A percentile compares a stretch with the other conserved stretches of the same genome.
Evolutionary conservation across 2,329 filamentous ascomycete species (phyloP).

Genomic region (Geosmithia morbida): DNA sequence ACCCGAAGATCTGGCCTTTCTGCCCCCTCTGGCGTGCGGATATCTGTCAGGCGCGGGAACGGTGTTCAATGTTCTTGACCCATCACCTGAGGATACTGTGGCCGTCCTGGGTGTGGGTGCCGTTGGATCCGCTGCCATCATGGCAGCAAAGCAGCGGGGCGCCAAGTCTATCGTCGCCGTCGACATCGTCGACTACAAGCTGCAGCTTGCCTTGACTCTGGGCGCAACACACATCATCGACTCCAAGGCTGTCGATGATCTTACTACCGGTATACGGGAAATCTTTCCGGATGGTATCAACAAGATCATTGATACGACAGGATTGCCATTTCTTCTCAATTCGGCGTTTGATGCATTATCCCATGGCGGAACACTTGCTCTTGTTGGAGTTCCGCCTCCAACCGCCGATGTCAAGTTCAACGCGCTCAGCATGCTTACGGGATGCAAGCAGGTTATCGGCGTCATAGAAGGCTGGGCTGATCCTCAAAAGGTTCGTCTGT

Average conservation of each 20-base stretch:
- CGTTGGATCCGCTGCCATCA: conserved; percentile 18
- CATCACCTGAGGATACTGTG: conserved; percentile 10
- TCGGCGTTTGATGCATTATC: conserved; percentile 8
- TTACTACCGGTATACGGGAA: conserved; percentile 10
- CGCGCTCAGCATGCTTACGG: conserved; percentile 8
- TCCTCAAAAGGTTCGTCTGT: conserved; percentile 4
- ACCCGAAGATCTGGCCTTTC: conserved; percentile 8
- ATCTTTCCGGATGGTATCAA: conserved; percentile 9
- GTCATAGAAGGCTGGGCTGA: conserved; percentile 10
- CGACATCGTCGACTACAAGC: conserved; percentile 11
- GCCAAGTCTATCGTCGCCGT: conserved; percentile 14
- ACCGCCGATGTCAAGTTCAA: conserved; percentile 7
- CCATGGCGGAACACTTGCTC: conserved; percentile 11
- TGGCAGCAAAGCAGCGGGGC: conserved; percentile 13
- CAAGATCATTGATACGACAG: conserved; percentile 13
- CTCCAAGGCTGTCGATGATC: conserved; percentile 7
- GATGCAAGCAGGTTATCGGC: conserved; percentile 11
- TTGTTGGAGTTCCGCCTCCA: conserved; percentile 11
- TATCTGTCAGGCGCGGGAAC: conserved; percentile 21
- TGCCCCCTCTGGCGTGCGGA: conserved; percentile 17
- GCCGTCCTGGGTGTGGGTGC: conserved; percentile 18
- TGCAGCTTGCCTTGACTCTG: conserved; percentile 13
- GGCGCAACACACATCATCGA: conserved; percentile 18
- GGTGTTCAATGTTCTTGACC: conserved; percentile 15
- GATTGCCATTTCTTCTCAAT: conserved; percentile 7